Conservation (phyloP, 2,329 filamentous ascomycete genomes). For the Neocatenulostroma microsporum region DNA sequence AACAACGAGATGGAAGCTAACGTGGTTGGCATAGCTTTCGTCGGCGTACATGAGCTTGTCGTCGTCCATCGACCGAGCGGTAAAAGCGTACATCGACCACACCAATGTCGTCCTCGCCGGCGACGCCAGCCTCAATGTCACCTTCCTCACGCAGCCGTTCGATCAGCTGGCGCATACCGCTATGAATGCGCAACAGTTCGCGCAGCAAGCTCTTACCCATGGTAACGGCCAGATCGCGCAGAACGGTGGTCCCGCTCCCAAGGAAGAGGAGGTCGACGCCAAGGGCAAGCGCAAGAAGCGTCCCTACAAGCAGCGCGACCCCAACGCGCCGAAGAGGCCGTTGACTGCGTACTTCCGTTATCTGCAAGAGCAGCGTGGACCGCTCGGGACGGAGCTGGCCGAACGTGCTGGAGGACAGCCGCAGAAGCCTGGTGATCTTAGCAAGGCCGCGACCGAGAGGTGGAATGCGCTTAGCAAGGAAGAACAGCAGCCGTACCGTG, state of each 20-base stretch:
- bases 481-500: slow-evolving; percentile 63
- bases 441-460: slow-evolving; percentile 75
- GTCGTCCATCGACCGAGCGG: slow-evolving; percentile 69
- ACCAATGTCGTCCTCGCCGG: slow-evolving; percentile 69
- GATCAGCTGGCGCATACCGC: slow-evolving; percentile 18
- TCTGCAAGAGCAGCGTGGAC: slow-evolving; percentile 76
- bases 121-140: slow-evolving; percentile 26
- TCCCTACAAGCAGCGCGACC: slow-evolving; percentile 55
- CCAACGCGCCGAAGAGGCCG: slow-evolving; percentile 89
- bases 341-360: slow-evolving; percentile 93
- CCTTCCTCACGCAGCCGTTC: slow-evolving; percentile 24
- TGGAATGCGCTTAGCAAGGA: slow-evolving; percentile 70
- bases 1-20: background rate
- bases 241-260: background rate
- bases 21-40: slow-evolving; percentile 52
- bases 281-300: slow-evolving; percentile 27
- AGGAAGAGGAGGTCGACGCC: slow-evolving; percentile 8
- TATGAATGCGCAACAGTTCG: slow-evolving; percentile 19
- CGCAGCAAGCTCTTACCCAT: slow-evolving; percentile 15
- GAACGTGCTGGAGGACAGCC: slow-evolving; percentile 48
- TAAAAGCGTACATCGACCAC: slow-evolving; percentile 79
- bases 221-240: background rate
- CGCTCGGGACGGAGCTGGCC: slow-evolving; percentile 63
- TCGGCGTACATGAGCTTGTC: slow-evolving; percentile 72
- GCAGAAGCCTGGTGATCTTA: slow-evolving; percentile 71